These are phyloP conservation scores for Austropuccinia psidii DNA, from an alignment of 1,284 basidiomycete genomes.

Conservation along the genomic window DNA sequence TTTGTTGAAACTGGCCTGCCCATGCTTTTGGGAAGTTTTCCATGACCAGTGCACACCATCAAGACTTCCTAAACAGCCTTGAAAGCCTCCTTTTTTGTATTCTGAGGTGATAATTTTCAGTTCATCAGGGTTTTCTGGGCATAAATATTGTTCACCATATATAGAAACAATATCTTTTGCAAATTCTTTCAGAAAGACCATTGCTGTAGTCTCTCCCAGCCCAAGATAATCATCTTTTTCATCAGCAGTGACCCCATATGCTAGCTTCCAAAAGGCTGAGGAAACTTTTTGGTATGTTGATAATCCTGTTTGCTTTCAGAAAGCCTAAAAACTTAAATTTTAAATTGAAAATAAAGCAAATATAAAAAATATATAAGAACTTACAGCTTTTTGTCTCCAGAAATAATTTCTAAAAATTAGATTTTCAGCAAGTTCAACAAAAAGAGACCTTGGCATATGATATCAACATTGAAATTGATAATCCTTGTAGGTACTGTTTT, in stretches of 20 bases:
- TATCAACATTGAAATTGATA: too few relatives aligned
- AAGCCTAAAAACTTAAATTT: conserved; percentile 2
- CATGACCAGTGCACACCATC: background rate
- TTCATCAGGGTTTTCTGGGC: background rate
- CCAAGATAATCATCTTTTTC: background rate
- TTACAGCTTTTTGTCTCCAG: too few relatives aligned
- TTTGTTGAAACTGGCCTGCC: background rate
- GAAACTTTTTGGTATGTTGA: background rate
- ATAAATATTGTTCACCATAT: background rate
- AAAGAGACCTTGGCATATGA: too few relatives aligned
- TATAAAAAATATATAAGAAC: too few relatives aligned
- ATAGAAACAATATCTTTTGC: background rate
- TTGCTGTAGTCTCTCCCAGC: background rate
- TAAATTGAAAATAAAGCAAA: too few relatives aligned
- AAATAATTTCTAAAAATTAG: too few relatives aligned
- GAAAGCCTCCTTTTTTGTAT: background rate
- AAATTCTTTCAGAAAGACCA: background rate
- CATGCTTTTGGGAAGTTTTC: background rate
- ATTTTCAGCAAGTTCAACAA: too few relatives aligned
- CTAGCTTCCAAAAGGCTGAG: background rate
- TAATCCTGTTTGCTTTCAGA: background rate
- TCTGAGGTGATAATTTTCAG: background rate
- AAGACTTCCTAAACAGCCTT: background rate
- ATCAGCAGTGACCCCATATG: background rate
- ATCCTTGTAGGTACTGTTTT: too few relatives aligned